Evolutionary conservation across 2,329 filamentous ascomycete species (phyloP), one percentile per base, ranked within the genome.

Genomic region (Elsinoe australis): DNA sequence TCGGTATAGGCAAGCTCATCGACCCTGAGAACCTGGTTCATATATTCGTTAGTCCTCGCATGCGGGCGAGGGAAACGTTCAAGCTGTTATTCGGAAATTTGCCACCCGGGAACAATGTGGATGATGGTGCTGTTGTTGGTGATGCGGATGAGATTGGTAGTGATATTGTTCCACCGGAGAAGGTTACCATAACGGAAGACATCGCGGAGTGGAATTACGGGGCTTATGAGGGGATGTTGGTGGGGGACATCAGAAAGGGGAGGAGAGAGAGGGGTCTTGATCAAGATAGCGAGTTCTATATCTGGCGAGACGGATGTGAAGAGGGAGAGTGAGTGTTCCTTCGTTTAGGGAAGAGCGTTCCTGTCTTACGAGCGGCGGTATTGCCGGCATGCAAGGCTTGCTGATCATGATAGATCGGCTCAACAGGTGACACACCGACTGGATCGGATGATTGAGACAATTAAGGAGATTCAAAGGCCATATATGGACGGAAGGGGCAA

Each of bases 131-230:
- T n/a, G n/a, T n/a, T n/a, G n/a, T n/a, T n/a, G n/a, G n/a, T n/a
- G n/a, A n/a, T n/a, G n/a, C n/a, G n/a, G n/a, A n/a, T n/a, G n/a
- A n/a, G n/a, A n/a, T n/a, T n/a, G n/a, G n/a, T n/a, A n/a, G n/a
- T n/a, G n/a, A n/a, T n/a, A n/a, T n/a, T n/a, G n/a, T 89, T 17
- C 5, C 8, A 9, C 24, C 6, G 12, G 24, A 45, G 17, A 32
- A 26, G 21, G 14, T 45, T 9, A 17, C 22, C 5, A 12, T 29
- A 15, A 73, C 82, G 1, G 75, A 86, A 45, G 80, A 81, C 52
- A 79, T 94, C 49, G 76, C 84, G 12, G 86, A 92, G 64, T 92
- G 87, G 87, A 83, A 92, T 66, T 94, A 94, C 61, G 87, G 61
- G 5, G 53, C 58, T 19, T 94, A 94, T 61, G 87, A 94, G 67